phyloP scores from a whole-genome alignment of 2,329 filamentous ascomycete species.

The Xylaria sp. region DNA sequence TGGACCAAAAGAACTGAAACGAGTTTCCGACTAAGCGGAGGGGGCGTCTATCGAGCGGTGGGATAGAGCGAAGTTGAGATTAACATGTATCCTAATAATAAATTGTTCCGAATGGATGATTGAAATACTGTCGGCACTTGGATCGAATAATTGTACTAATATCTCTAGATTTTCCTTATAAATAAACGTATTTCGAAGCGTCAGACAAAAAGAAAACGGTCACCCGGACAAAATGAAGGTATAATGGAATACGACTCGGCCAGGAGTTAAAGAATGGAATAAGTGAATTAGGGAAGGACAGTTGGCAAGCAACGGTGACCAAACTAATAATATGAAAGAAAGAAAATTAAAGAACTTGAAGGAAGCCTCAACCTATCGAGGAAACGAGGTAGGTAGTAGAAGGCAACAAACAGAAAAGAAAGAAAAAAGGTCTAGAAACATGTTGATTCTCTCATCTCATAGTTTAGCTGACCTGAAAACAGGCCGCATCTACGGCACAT shows the following conservation, averaged over 20 bases:
- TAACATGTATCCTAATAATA: neutral
- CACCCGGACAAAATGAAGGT: constrained; percentile 40
- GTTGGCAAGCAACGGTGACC: constrained; percentile 32
- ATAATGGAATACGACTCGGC: constrained; percentile 44
- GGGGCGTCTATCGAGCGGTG: constrained; percentile 12
- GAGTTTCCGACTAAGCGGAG: constrained; percentile 1
- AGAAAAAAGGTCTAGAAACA: constrained; percentile 20
- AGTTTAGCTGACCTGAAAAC: neutral
- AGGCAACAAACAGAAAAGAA: constrained; percentile 31
- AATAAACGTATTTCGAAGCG: neutral
- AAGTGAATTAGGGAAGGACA: constrained; percentile 33
- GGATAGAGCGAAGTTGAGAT: constrained; percentile 18
- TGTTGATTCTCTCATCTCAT: constrained; percentile 11
- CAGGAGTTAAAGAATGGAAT: constrained; percentile 44
- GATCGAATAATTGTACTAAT: neutral
- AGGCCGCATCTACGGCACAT: constrained; percentile 7
- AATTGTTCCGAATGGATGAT: neutral
- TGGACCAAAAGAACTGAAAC: constrained; percentile 12
- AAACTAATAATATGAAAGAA: constrained; percentile 25
- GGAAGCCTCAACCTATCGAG: constrained; percentile 43
- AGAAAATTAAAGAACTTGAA: constrained; percentile 30
- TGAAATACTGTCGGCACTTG: neutral
- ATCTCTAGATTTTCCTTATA: neutral
- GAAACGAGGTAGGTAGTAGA: constrained; percentile 36
- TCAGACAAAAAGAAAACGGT: constrained; percentile 33